Base-by-base conservation (phyloP, 1,139 yeast species). In the Diutina scorzettiae region DNA sequence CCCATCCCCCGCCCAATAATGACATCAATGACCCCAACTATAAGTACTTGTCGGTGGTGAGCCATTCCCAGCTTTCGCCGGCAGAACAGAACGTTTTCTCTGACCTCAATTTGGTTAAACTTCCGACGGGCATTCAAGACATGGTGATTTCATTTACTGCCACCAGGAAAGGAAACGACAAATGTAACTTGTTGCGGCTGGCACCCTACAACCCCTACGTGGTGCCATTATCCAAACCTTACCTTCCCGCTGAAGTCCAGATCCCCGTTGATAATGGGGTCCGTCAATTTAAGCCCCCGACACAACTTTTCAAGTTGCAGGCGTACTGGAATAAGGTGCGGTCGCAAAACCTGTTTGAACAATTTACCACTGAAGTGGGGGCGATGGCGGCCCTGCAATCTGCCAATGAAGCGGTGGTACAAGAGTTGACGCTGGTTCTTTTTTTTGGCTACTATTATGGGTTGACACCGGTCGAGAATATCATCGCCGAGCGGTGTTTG, bases 61-160 rank as follows among this genome's bases (percentile, higher is more conserved):
- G 52, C 43, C 56, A 59, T 44, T 64, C 71, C 0, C 47, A 54
- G 1, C 53, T 67, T 31, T 52, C 66, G 2, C 54, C 54, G 17
- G 52, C 53, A 5, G 74, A 69, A 48, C 45, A 54, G 28, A 60
- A 57, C 36, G 51, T 69, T 40, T 67, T 68, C 46, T 57, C 65
- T 34, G 70, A 68, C 49, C 44, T 54, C 41, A 58, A 66, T 44
- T 64, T 79, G 46, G 56, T 77, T 34, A 64, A 62, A 42, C 58
- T 78, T 43, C 89, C 91, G 4, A 79, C 85, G 5, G 93, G 93
- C 24, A 71, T 82, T 33, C 89, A 82, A 56, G 79, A 78, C 51
- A 69, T 77, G 46, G 68, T 77, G 1, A 54, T 73, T 20, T 73
- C 81, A 0, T 73, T 69, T 51, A 67, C 71, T 5, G 59, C 74